These are phyloP conservation scores for Fomitopsis pinicola DNA, from an alignment of 1,284 basidiomycete genomes.

Conservation along the genomic window DNA sequence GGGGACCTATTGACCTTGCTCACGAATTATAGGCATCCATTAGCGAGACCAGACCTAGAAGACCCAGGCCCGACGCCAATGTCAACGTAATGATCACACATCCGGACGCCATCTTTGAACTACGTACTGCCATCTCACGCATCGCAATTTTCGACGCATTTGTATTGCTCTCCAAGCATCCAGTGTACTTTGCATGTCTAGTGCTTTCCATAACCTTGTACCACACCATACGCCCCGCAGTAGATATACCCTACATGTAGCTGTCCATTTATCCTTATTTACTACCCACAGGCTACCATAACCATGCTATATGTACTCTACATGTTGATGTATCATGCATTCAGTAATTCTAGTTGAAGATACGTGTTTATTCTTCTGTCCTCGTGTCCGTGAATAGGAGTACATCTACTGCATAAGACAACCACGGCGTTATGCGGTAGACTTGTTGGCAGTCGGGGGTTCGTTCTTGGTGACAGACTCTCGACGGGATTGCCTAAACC, in stretches of 20 bases:
- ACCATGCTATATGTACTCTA: background rate
- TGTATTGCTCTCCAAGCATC: background rate
- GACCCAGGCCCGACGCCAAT: conserved; percentile 7
- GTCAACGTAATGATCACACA: conserved; percentile 60
- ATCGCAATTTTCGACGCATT: conserved; percentile 8
- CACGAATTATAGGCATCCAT: conserved; percentile 11
- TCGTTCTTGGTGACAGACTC: too few relatives aligned
- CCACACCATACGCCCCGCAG: background rate
- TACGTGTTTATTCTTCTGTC: background rate
- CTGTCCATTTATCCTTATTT: background rate
- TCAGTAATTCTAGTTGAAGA: background rate
- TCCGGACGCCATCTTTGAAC: background rate
- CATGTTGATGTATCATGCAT: background rate
- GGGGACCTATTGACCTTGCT: conserved; percentile 19
- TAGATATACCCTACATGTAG: conserved; percentile 6
- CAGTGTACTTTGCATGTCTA: background rate
- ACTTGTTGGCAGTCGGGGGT: background rate
- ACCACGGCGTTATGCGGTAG: background rate
- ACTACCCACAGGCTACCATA: background rate
- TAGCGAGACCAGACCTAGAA: conserved; percentile 1
- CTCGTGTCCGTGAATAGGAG: background rate
- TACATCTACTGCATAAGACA: background rate
- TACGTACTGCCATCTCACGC: conserved; percentile 7
- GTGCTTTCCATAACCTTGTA: background rate
- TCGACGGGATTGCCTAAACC: background rate